Evolutionary conservation across 768 basidiomycete species (phyloP), one percentile per base, ranked within the genome.

Genomic region (Russula earlei): DNA sequence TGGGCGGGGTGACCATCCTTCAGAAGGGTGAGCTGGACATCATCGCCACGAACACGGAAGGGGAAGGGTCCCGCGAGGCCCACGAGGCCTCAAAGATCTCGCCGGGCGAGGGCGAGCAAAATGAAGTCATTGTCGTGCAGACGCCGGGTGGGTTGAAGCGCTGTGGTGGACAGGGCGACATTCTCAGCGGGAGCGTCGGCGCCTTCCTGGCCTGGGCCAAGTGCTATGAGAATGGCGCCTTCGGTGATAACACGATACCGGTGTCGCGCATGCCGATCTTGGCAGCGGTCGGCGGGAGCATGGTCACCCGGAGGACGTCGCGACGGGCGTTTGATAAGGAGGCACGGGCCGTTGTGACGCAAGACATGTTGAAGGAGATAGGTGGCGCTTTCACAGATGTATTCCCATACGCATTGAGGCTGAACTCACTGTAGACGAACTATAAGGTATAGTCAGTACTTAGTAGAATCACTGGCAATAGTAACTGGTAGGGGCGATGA

Each of bases 111-210:
- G 37, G 77, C 27, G 69, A 67, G 49, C 72, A 69, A 10, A 72
- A 69, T 0, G 75, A 80, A 62, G 75, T 73, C 0, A 67, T 81
- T 24, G 72, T 92, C 4, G 82, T 87, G 27, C 83, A 87, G 60
- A 71, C 76, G 0, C 71, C 80, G 52, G 96, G 96, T 1, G 93
- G 95, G 1, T 63, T 90, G 63, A 95, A 95, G 72, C 75, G 96
- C 53, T 94, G 91, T 64, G 95, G 96, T 12, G 96, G 96, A 1
- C 96, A 98, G 68, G 96, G 96, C 0, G 96, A 99, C 70, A 83
- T 99, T 36, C 68, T 98, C 53, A 87, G 85, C 63, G 96, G 96
- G 12, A 76, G 79, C 42, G 85, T 92, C 10, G 96, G 93, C 0
- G 81, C 91, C 2, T 81, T 96, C 67, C 74, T 98, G 63, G 94